Evolutionary conservation across 2,329 filamentous ascomycete genomes (phyloP).

Genomic region (Neonectria ditissima): DNA sequence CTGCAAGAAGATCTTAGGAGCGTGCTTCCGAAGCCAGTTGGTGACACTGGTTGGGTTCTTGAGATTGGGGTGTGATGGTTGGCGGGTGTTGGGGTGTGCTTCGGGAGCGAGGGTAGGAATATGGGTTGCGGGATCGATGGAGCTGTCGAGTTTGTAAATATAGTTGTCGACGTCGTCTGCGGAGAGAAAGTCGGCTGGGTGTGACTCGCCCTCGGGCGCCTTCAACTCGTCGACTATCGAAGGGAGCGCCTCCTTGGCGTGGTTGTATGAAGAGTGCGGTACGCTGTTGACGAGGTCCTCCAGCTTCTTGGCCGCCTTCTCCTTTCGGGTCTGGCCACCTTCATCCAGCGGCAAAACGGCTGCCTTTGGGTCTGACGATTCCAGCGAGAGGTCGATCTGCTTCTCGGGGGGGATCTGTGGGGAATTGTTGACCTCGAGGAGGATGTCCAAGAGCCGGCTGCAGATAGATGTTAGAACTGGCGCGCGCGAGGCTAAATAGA

Average conservation of each 20-base stretch:
- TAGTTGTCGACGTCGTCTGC: slow-evolving; percentile 81
- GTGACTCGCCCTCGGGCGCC: slow-evolving; percentile 62
- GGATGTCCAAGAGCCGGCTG: slow-evolving; percentile 88
- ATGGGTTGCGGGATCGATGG: slow-evolving; percentile 57
- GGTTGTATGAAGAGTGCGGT: slow-evolving; percentile 62
- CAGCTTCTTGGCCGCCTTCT: slow-evolving; percentile 60
- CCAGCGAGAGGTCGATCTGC: slow-evolving; percentile 76
- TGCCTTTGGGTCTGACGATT: slow-evolving; percentile 56
- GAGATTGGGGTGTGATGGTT: slow-evolving; percentile 55
- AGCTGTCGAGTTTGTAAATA: slow-evolving; percentile 71
- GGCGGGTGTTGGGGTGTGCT: slow-evolving; percentile 52
- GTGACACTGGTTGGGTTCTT: slow-evolving; percentile 91
- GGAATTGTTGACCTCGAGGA: slow-evolving; percentile 89
- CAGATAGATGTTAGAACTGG: slow-evolving; percentile 34
- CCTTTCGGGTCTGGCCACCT: slow-evolving; percentile 54
- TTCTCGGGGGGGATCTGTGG: slow-evolving; percentile 80
- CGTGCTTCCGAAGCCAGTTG: slow-evolving; percentile 91
- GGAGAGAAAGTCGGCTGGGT: slow-evolving; percentile 75
- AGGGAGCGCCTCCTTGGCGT: slow-evolving; percentile 74
- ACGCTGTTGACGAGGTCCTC: slow-evolving; percentile 64
- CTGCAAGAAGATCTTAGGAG: slow-evolving; percentile 86
- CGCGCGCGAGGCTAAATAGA: slow-evolving; percentile 14
- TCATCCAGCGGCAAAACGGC: slow-evolving; percentile 48
- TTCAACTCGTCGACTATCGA: slow-evolving; percentile 63
- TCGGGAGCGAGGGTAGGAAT: slow-evolving; percentile 65